These are phyloP conservation scores for Tilletiaria anomala DNA, from an alignment of 1,284 basidiomycete species.

Conservation along the genomic window DNA sequence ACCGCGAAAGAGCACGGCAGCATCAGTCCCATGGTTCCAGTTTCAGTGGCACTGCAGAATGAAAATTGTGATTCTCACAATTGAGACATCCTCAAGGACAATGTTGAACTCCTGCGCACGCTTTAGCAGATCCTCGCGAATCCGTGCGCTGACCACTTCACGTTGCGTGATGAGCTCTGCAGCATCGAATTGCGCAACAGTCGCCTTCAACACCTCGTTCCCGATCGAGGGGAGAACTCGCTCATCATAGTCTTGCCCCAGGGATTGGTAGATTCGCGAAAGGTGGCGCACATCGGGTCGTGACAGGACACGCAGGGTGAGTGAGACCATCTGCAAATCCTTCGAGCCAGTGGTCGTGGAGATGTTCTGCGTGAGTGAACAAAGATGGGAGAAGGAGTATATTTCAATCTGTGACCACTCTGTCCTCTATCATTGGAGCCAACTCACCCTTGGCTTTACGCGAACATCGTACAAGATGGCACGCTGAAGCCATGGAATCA, in stretches of 20 bases:
- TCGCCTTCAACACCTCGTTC: constrained; percentile 88
- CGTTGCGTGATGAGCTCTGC: constrained; percentile 71
- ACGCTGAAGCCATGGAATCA: constrained; percentile 75
- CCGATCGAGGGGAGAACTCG: constrained; percentile 61
- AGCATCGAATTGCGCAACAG: constrained; percentile 96
- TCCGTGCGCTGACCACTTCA: constrained; percentile 68
- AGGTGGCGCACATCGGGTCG: constrained; percentile 79
- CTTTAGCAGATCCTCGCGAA: constrained; percentile 79
- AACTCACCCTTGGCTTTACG: constrained; percentile 65
- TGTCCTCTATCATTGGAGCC: neutral
- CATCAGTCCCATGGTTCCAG: neutral
- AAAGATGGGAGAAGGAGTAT: neutral
- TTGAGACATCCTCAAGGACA: constrained; percentile 89
- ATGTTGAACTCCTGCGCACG: constrained; percentile 94
- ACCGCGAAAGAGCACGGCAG: neutral
- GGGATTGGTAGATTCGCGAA: constrained; percentile 81
- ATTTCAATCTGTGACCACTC: neutral
- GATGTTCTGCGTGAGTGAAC: constrained; percentile 50
- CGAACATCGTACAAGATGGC: constrained; percentile 96
- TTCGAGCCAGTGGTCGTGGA: constrained; percentile 92
- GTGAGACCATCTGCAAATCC: constrained; percentile 81
- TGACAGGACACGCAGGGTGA: constrained; percentile 89
- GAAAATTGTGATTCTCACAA: constrained; percentile 43
- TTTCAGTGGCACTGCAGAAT: neutral
- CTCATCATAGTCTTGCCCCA: constrained; percentile 95